Base-by-base conservation (phyloP, 2,329 filamentous ascomycete genomes). In the Calycina marina region DNA sequence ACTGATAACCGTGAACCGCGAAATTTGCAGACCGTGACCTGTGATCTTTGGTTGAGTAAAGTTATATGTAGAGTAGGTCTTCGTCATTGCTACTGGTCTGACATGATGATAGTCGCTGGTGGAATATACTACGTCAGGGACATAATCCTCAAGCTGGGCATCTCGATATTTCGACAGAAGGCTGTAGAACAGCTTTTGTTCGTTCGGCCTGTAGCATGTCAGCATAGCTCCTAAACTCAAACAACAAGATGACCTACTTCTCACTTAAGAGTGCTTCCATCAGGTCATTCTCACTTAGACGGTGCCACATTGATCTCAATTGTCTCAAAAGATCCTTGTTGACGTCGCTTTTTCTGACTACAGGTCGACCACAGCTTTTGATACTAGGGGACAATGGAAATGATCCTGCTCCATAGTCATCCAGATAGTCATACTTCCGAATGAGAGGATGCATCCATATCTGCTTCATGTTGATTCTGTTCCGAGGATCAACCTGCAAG, bases 101-200 rank as follows among this genome's bases (percentile, higher is more conserved):
- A 81, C 68, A 48, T 92, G 84, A 48, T 94, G 88, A 46, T 92
- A 90, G 49, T 96, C 88, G 55, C 85, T 93, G 35, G 77, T 69
- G 1, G 88, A 93, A 50, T 90, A 80, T n/a, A 72, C 72, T 34
- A 94, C 61, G 14, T 80, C 70, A 17, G 76, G 74, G 37, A 78
- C 78, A 50, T 90, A 96, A 49, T 93, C 82, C 52, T 96, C 86
- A 2, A 93, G 57, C 44, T 90, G 77, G 40, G 83, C 75, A 41
- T 93, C 76, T 27, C 82, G 72, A 53, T 93, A 92, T 53, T 77
- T 79, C 42, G 78, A 59, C 5, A 98, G 67, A 13, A 92, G 69
- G 56, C 75, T 79, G 55, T 96, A 98, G 55, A 96, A 94, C 43
- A 88, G 68, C 50, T 93, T 93, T 51, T 94, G 85, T 34, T 93